A percentile compares a stretch with the other conserved stretches of the same genome.
phyloP scores from a whole-genome alignment of 345 rosid genomes.

The Carallia brachiata region DNA sequence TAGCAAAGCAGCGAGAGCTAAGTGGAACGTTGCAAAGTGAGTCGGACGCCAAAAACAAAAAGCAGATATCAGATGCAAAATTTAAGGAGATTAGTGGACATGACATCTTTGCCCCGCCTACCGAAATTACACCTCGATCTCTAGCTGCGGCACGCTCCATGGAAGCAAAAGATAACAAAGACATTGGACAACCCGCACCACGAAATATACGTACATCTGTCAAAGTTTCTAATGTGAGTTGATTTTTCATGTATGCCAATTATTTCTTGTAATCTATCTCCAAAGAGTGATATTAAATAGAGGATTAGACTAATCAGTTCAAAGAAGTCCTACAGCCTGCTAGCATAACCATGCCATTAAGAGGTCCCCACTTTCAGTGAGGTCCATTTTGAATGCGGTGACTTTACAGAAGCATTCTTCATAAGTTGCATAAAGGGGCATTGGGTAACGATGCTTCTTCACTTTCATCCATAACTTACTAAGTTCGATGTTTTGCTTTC shows the following conservation, averaged over 20 bases:
- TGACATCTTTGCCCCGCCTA: conserved; percentile 32
- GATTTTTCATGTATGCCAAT: conserved; percentile 2
- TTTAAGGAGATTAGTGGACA: conserved; percentile 31
- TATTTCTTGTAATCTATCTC: background rate
- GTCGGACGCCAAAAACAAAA: conserved; percentile 17
- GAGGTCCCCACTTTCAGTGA: too few relatives aligned
- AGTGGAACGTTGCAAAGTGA: conserved; percentile 28
- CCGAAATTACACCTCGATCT: conserved; percentile 20
- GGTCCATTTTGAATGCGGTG: too few relatives aligned
- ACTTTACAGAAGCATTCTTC: too few relatives aligned
- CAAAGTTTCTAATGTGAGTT: conserved; percentile 71
- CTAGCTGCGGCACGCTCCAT: conserved; percentile 36
- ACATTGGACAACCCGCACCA: conserved; percentile 66
- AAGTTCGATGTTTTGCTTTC: conserved; percentile 1
- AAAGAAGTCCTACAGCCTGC: too few relatives aligned
- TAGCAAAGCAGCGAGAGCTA: conserved; percentile 31
- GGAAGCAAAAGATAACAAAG: conserved; percentile 59
- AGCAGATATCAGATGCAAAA: conserved; percentile 29
- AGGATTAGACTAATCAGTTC: too few relatives aligned
- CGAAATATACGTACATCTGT: conserved; percentile 67
- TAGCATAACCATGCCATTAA: too few relatives aligned
- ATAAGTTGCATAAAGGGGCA: too few relatives aligned
- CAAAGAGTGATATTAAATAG: background rate
- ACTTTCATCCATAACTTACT: background rate
- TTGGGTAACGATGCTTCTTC: background rate